Evolutionary conservation across 805 yeast genomes (phyloP).

Genomic region (Schwanniomyces vanrijiae): DNA sequence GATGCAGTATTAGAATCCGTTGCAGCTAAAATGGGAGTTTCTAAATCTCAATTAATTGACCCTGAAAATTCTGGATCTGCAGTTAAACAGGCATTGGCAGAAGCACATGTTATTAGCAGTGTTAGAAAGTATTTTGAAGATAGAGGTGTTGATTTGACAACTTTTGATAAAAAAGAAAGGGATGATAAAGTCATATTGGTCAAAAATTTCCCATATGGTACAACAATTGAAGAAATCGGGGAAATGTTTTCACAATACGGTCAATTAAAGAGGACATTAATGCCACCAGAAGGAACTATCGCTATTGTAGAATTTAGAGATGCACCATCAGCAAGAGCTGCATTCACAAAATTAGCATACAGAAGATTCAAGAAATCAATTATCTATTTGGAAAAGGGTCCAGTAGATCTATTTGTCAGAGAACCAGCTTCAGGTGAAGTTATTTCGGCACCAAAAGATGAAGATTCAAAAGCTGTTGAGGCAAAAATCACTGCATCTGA

Average conservation of each 20-base stretch:
- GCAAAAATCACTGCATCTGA: conserved; percentile 47
- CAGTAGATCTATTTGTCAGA: conserved; percentile 70
- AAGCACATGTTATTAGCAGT: conserved; percentile 91
- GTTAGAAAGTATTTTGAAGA: conserved; percentile 84
- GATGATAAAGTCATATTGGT: conserved; percentile 81
- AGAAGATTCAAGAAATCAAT: conserved; percentile 86
- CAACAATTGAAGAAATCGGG: conserved; percentile 75
- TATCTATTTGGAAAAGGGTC: conserved; percentile 91
- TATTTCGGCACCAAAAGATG: conserved; percentile 20
- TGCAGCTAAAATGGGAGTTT: conserved; percentile 78
- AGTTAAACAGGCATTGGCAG: conserved; percentile 96
- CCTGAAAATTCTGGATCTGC: conserved; percentile 86
- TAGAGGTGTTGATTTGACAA: conserved; percentile 79
- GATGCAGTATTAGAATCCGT: conserved; percentile 93
- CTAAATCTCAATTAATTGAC: conserved; percentile 81
- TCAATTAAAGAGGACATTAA: conserved; percentile 70
- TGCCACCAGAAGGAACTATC: conserved; percentile 97
- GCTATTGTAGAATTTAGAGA: conserved; percentile 90
- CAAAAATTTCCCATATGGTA: conserved; percentile 89
- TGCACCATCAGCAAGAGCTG: conserved; percentile 80
- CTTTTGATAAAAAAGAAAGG: conserved; percentile 64
- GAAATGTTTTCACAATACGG: conserved; percentile 83
- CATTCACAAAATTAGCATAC: conserved; percentile 84
- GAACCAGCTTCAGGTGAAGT: conserved; percentile 47
- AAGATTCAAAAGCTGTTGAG: conserved; percentile 41